These are phyloP conservation scores for Tylopilus vinaceipallidus DNA, from an alignment of 768 basidiomycete species.

Conservation along the genomic window DNA sequence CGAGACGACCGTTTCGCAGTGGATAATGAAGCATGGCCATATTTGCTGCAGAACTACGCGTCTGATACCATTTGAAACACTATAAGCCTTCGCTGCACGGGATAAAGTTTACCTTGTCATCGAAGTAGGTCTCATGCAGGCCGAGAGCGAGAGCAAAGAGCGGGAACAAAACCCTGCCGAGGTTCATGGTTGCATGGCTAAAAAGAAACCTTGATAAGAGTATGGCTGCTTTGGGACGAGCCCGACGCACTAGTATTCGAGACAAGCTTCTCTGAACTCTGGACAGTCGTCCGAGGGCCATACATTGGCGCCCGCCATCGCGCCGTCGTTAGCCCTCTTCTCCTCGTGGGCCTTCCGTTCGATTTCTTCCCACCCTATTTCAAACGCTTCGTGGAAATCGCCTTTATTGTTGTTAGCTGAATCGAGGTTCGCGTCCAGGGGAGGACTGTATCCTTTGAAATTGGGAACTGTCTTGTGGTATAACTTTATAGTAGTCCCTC, in stretches of 20 bases:
- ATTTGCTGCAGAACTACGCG: constrained; percentile 57
- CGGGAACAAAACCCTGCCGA: constrained; percentile 62
- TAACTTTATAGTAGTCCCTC: constrained; percentile 54
- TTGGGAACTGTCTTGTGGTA: constrained; percentile 64
- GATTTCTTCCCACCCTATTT: constrained; percentile 71
- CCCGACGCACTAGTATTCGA: constrained; percentile 63
- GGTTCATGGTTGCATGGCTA: constrained; percentile 51
- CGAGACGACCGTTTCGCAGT: constrained; percentile 50
- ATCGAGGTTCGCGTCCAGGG: constrained; percentile 73
- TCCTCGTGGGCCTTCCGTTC: constrained; percentile 25
- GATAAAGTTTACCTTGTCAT: constrained; percentile 49
- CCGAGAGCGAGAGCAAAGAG: constrained; percentile 69
- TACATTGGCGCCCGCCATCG: constrained; percentile 70
- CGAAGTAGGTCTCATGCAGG: constrained; percentile 60
- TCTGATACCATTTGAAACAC: constrained; percentile 35
- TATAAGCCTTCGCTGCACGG: not conserved
- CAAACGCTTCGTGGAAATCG: constrained; percentile 90
- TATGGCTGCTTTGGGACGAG: constrained; percentile 14
- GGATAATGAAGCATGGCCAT: constrained; percentile 77
- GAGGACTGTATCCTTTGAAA: constrained; percentile 75
- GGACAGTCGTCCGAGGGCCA: constrained; percentile 70
- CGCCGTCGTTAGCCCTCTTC: constrained; percentile 42
- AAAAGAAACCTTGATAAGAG: constrained; percentile 24
- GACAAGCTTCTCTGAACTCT: constrained; percentile 55
- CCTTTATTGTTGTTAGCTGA: constrained; percentile 60